Percentiles rank a stretch among this genome's conserved stretches.
Conservation (phyloP, 352 stramenopile species). For the Porosira glacialis region DNA sequence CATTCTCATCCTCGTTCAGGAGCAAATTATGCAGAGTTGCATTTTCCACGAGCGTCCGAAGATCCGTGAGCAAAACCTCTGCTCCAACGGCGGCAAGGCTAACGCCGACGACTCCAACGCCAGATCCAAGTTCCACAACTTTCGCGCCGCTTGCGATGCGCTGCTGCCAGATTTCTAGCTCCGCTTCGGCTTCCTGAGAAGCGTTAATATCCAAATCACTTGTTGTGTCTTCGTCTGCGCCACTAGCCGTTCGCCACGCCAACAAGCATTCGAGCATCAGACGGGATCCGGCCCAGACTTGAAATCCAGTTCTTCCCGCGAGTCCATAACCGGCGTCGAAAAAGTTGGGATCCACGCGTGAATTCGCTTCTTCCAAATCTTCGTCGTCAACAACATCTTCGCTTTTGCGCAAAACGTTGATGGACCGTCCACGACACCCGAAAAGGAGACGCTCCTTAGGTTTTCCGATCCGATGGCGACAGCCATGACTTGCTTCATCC, state of each 20-base stretch:
- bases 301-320: slow-evolving; percentile 40
- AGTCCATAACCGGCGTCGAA: slow-evolving; percentile 44
- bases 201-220: slow-evolving; percentile 2
- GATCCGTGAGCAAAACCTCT: slow-evolving; percentile 46
- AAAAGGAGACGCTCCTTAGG: too few relatives aligned
- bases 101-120: slow-evolving; percentile 45
- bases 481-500: too few relatives aligned
- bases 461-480: too few relatives aligned
- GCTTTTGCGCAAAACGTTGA: too few relatives aligned
- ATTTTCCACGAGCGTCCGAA: slow-evolving; percentile 50
- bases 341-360: slow-evolving; percentile 59
- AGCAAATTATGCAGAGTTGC: slow-evolving; percentile 34
- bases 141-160: too few relatives aligned
- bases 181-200: too few relatives aligned
- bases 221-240: slow-evolving; percentile 24
- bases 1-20: slow-evolving; percentile 19
- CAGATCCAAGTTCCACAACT: slow-evolving; percentile 46
- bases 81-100: slow-evolving; percentile 30
- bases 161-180: too few relatives aligned
- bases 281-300: slow-evolving; percentile 34
- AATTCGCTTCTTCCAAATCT: too few relatives aligned
- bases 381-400: too few relatives aligned
- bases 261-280: slow-evolving; percentile 45
- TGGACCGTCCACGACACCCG: too few relatives aligned
- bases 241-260: too few relatives aligned